These are phyloP conservation scores for Myriosclerotinia curreyana DNA, from an alignment of 2,329 filamentous ascomycete species.

Conservation along the genomic window DNA sequence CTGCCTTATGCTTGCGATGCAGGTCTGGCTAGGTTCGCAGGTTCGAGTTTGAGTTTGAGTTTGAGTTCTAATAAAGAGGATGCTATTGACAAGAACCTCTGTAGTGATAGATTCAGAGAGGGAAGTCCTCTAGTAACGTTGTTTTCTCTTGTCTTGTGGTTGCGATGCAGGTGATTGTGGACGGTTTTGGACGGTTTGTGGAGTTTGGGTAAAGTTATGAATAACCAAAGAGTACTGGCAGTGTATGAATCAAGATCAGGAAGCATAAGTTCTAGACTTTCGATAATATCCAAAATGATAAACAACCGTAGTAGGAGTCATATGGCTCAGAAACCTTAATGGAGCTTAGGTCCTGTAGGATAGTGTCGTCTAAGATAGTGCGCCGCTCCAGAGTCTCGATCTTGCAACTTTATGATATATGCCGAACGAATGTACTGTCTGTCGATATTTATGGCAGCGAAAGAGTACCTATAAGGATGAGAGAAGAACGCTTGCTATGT, in stretches of 20 bases:
- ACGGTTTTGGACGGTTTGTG: neutral
- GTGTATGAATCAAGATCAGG: neutral
- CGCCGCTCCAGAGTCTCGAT: neutral
- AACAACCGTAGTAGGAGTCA: neutral
- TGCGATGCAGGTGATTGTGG: neutral
- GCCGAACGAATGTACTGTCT: neutral
- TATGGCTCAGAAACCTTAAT: neutral
- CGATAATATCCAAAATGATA: neutral
- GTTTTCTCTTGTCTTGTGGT: slow-evolving; percentile 2
- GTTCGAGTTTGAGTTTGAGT: neutral
- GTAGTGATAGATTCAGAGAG: neutral
- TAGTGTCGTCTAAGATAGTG: neutral
- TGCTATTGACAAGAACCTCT: neutral
- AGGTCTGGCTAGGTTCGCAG: neutral
- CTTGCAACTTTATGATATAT: neutral
- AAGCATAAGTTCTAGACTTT: slow-evolving; percentile 15
- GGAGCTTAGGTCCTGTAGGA: neutral
- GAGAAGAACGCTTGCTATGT: neutral
- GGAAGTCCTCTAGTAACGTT: neutral
- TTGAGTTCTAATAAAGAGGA: neutral
- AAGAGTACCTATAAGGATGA: neutral
- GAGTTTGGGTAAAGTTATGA: neutral
- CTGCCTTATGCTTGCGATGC: neutral
- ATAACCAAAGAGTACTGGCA: slow-evolving; percentile 20
- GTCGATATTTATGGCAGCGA: neutral